phyloP scores from a whole-genome alignment of 371 early-diverging fungal species.

The Blakeslea trispora region DNA sequence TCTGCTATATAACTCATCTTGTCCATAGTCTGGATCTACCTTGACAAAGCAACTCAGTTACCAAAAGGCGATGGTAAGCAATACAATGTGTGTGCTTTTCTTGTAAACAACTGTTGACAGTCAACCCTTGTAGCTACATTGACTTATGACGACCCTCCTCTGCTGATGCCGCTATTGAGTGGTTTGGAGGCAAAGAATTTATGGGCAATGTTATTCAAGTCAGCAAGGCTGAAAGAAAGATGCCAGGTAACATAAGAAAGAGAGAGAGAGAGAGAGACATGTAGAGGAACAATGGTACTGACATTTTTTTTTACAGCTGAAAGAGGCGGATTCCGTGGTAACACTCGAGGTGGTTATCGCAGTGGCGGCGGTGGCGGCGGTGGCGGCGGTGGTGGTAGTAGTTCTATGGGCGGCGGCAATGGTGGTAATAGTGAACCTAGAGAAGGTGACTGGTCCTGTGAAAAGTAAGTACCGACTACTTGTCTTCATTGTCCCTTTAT shows the following conservation, averaged over 20 bases:
- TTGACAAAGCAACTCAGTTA: conserved; percentile 56
- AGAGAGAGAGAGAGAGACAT: neutral
- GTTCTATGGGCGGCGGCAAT: conserved; percentile 25
- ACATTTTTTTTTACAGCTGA: conserved; percentile 1
- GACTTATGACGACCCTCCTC: conserved; percentile 75
- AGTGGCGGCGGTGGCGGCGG: conserved; percentile 43
- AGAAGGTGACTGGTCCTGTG: conserved; percentile 39
- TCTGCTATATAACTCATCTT: conserved; percentile 1
- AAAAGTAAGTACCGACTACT: conserved; percentile 18
- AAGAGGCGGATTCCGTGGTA: conserved; percentile 20
- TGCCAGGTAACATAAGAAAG: conserved; percentile 17
- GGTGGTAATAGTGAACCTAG: conserved; percentile 15
- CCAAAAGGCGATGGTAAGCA: conserved; percentile 79
- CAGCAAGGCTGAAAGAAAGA: conserved; percentile 64
- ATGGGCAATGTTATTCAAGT: conserved; percentile 62
- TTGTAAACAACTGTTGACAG: neutral
- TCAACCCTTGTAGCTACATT: conserved; percentile 54
- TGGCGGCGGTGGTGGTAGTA: conserved; percentile 32
- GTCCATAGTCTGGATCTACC: conserved; percentile 67
- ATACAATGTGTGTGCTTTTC: too few species aligned
- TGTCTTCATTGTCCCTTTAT: neutral
- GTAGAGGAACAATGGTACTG: too few species aligned
- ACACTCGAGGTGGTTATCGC: conserved; percentile 6
- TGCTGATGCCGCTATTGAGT: conserved; percentile 69
- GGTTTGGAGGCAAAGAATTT: conserved; percentile 67